Conservation (phyloP, 75 land plant genomes). For the Larix kaempferi region DNA sequence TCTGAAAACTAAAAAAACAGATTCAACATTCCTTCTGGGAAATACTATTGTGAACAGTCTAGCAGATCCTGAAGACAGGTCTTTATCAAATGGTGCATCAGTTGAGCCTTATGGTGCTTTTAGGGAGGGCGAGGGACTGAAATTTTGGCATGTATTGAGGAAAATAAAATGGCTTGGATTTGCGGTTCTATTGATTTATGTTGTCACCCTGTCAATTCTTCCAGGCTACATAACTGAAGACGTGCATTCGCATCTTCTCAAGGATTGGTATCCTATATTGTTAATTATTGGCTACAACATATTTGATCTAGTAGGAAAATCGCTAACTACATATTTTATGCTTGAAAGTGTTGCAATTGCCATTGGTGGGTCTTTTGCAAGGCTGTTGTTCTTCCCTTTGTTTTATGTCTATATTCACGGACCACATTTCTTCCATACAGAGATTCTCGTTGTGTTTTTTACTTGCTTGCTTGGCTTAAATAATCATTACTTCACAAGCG, state of each 20-base stretch:
- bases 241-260: no score
- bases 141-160: no score
- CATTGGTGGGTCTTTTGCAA: slow-evolving; percentile 53
- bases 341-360: slow-evolving; percentile 53
- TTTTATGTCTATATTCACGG: no score
- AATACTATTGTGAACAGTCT: slow-evolving; percentile 11
- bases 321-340: slow-evolving; percentile 63
- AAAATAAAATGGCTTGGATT: slow-evolving; percentile 65
- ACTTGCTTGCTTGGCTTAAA: slow-evolving; percentile 82
- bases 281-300: slow-evolving; percentile 74
- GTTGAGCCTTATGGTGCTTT: neutral
- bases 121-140: neutral
- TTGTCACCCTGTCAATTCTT: no score
- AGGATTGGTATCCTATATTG: slow-evolving; percentile 88
- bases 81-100: neutral
- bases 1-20: slow-evolving; percentile 41
- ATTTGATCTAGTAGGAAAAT: no score
- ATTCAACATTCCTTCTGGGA: slow-evolving; percentile 33
- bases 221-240: no score
- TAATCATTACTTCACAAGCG: slow-evolving; percentile 85
- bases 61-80: no score
- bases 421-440: no score
- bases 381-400: slow-evolving; percentile 79
- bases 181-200: slow-evolving; percentile 63
- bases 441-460: no score